Percentiles rank a stretch among this genome's conserved stretches.
Evolutionary conservation across 805 yeast genomes (phyloP).

Genomic region (Saccharomyces mikatae): DNA sequence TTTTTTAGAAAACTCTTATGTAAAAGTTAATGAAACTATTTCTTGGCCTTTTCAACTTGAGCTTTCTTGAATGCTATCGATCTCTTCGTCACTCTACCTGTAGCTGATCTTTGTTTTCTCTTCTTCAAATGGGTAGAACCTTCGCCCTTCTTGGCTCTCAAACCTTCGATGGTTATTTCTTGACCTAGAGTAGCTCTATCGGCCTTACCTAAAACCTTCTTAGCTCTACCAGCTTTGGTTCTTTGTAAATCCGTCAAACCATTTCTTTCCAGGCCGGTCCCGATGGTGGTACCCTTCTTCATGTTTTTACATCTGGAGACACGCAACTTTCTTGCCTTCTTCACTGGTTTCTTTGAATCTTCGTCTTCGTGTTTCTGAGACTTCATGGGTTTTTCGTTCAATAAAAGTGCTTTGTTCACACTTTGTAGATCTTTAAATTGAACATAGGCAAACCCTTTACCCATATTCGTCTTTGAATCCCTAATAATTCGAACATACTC

Average conservation of each 20-base stretch:
- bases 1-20: background rate
- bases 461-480: conserved; percentile 87
- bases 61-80: conserved; percentile 36
- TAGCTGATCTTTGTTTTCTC: conserved; percentile 38
- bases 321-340: conserved; percentile 55
- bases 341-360: conserved; percentile 10
- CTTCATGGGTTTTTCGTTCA: conserved; percentile 57
- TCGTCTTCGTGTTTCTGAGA: conserved; percentile 26
- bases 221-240: conserved; percentile 75
- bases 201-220: conserved; percentile 64
- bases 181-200: conserved; percentile 66
- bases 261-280: conserved; percentile 6
- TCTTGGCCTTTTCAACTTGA: conserved; percentile 6
- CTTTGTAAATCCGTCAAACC: conserved; percentile 55
- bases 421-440: conserved; percentile 70
- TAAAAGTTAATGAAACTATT: background rate
- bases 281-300: conserved; percentile 17
- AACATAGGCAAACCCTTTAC: conserved; percentile 95
- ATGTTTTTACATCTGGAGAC: conserved; percentile 59
- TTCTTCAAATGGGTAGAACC: conserved; percentile 54
- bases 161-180: conserved; percentile 55
- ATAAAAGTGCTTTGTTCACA: conserved; percentile 73
- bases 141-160: conserved; percentile 66
- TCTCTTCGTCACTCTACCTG: conserved; percentile 41
- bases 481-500: conserved; percentile 87